Base-by-base conservation (phyloP, 148 eudicot species). In the Vaccinium macrocarpon region DNA sequence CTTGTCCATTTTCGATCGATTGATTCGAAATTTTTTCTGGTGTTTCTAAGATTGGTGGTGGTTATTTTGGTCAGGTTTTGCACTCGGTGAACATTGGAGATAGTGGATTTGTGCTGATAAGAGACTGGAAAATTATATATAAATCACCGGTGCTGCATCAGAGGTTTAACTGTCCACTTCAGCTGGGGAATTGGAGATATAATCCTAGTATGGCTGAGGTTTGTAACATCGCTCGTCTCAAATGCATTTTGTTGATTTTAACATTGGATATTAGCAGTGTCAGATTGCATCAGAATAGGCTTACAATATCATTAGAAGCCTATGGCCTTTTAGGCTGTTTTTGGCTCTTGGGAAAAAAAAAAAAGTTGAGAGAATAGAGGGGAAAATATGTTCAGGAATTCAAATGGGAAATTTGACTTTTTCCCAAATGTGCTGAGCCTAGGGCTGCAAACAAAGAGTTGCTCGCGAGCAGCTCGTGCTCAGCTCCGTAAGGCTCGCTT, bases 81-180 rank as follows among this genome's bases (percentile, higher is more conserved):
- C 72, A 56, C 3, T 80, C 76, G 35, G 80, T 77, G 51, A 82
- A 82, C 46, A n/a, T 82, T 6, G 84, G 84, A 29, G 84, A 82
- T 1, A 82, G 84, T 56, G 84, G 84, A 18, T 82, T 82, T 1
- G 0, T 82, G 68, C 0, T 82, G 51, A 29, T 73, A 5, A 35
- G 71, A 82, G 18, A 8, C 11, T 15, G 53, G 32, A 42, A 73
- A 73, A 8, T 55, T 3, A 16, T 74, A 3, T 82, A 52, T 55
- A 32, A 29, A 35, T 82, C 84, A 32, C 84, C 51, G 7, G 53
- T 74, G n/a, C 84, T 73, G 23, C 84, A 73, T 1, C 13, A 10
- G 23, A 56, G 53, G 14, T 82, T 82, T 18, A 82, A 73, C 9
- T n/a, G 14, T 18, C 79, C 84, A 25, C 38, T 29, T 74, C 84